phyloP scores from a whole-genome alignment of 768 basidiomycete species.

The Leccinum uliginosum region DNA sequence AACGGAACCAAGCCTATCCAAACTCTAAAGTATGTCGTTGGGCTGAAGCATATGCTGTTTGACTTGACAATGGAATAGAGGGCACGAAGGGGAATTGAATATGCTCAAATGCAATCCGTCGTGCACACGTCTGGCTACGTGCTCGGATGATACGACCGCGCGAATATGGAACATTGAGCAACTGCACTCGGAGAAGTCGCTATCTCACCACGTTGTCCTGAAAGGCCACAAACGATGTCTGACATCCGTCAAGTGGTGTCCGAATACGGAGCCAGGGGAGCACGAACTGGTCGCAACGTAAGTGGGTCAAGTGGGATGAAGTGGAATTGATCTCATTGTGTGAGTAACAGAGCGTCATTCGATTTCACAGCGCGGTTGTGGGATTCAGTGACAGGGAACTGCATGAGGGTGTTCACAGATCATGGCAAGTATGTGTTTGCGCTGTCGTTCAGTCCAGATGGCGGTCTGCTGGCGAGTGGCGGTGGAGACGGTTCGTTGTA shows the following conservation, averaged over 20 bases:
- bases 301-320: conserved; percentile 22
- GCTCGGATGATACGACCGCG: conserved; percentile 77
- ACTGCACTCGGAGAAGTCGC: conserved; percentile 29
- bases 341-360: conserved; percentile 59
- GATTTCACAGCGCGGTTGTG: conserved; percentile 78
- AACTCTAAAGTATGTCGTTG: conserved; percentile 51
- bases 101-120: conserved; percentile 66
- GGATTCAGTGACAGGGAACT: conserved; percentile 76
- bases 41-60: background rate
- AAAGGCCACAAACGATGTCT: conserved; percentile 65
- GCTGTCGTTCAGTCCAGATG: conserved; percentile 70
- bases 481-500: conserved; percentile 75
- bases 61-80: conserved; percentile 37
- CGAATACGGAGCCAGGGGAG: conserved; percentile 39
- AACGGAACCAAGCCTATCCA: conserved; percentile 51
- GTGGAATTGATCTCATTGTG: conserved; percentile 2
- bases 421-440: conserved; percentile 72
- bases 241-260: conserved; percentile 68
- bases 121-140: conserved; percentile 69
- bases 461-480: conserved; percentile 68
- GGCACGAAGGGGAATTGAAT: conserved; percentile 75
- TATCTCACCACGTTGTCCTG: conserved; percentile 35
- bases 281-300: conserved; percentile 73
- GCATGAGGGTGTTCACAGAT: conserved; percentile 65
- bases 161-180: conserved; percentile 70